These are phyloP conservation scores for Lipomyces yamanashiensis DNA, from an alignment of 805 yeast species.

Conservation along the genomic window DNA sequence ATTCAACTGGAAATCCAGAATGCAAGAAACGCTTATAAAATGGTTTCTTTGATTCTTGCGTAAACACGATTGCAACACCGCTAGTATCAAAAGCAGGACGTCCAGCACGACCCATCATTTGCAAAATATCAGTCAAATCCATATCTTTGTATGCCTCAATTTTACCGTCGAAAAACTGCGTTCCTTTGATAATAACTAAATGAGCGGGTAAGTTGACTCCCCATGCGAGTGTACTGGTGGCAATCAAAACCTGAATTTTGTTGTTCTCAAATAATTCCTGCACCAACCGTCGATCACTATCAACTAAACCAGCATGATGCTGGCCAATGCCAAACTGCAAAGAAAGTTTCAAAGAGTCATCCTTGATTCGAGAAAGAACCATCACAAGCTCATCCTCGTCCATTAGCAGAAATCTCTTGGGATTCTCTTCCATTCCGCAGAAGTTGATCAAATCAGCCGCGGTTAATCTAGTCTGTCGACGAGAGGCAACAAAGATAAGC, in stretches of 20 bases:
- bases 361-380: slow-evolving; percentile 63
- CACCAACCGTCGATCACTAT: slow-evolving; percentile 69
- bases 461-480: slow-evolving; percentile 80
- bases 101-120: slow-evolving; percentile 87
- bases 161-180: slow-evolving; percentile 62
- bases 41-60: slow-evolving; percentile 73
- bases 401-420: slow-evolving; percentile 70
- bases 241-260: slow-evolving; percentile 72
- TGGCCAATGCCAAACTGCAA: slow-evolving; percentile 80
- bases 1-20: slow-evolving; percentile 82
- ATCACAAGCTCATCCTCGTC: slow-evolving; percentile 63
- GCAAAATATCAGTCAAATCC: slow-evolving; percentile 81
- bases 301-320: slow-evolving; percentile 83
- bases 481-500: slow-evolving; percentile 80
- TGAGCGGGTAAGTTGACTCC: slow-evolving; percentile 85
- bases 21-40: slow-evolving; percentile 79
- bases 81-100: slow-evolving; percentile 80
- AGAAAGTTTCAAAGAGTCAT: slow-evolving; percentile 76
- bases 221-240: slow-evolving; percentile 87
- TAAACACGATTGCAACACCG: slow-evolving; percentile 76
- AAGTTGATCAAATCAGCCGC: slow-evolving; percentile 77
- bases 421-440: slow-evolving; percentile 79
- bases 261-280: slow-evolving; percentile 72
- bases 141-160: slow-evolving; percentile 73
- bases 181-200: slow-evolving; percentile 76